Evolutionary conservation across 2,329 filamentous ascomycete species (phyloP).

Genomic region (Xylariaceae sp.): DNA sequence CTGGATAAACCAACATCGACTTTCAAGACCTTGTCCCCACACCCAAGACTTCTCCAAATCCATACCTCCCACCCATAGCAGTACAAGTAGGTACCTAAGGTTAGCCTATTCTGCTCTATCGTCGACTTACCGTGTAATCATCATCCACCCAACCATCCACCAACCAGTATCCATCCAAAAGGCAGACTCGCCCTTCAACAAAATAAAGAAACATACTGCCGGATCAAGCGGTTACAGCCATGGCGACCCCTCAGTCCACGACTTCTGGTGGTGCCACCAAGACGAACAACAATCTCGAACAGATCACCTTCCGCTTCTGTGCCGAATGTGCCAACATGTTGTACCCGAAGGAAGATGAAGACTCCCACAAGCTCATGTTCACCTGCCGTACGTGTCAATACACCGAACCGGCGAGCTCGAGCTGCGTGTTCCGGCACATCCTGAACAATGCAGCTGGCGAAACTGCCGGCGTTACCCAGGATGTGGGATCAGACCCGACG

Average conservation of each 20-base stretch:
- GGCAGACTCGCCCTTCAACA: too few relatives aligned
- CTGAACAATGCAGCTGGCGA: conserved; percentile 88
- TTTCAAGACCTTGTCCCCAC: too few relatives aligned
- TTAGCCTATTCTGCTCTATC: too few relatives aligned
- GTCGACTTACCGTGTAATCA: too few relatives aligned
- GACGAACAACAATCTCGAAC: conserved; percentile 54
- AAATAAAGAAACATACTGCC: too few relatives aligned
- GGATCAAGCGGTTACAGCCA: too few relatives aligned
- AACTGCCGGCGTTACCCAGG: conserved; percentile 94
- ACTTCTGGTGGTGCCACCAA: conserved; percentile 35
- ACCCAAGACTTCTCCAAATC: too few relatives aligned
- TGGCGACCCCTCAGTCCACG: conserved; percentile 55
- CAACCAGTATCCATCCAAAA: too few relatives aligned
- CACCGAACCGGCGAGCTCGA: conserved; percentile 76
- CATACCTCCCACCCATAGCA: too few relatives aligned
- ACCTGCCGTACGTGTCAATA: conserved; percentile 94
- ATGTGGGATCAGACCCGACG: conserved; percentile 96
- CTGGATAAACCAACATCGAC: too few relatives aligned
- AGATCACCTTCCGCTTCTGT: conserved; percentile 96
- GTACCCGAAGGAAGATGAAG: conserved; percentile 90
- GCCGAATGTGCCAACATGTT: conserved; percentile 98
- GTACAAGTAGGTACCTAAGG: too few relatives aligned
- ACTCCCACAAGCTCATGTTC: conserved; percentile 81
- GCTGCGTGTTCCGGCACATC: conserved; percentile 93
- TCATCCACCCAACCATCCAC: too few relatives aligned